phyloP scores from a whole-genome alignment of 116 monocot genomes.

The Cymodocea nodosa region DNA sequence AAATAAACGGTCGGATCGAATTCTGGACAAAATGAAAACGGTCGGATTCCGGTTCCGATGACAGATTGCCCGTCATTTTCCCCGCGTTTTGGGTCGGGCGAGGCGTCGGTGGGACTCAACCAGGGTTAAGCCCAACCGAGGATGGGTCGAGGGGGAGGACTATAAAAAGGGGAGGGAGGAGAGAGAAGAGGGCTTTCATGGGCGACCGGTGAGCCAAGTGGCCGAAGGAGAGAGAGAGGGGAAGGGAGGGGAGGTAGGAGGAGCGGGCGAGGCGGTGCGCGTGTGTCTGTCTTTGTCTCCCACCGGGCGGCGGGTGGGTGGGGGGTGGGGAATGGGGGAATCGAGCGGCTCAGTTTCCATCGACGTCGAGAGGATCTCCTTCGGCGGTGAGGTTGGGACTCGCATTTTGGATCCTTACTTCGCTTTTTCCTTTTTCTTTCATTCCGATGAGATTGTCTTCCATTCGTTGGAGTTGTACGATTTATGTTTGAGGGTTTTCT shows the following conservation, averaged over 20 bases:
- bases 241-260: background rate
- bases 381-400: conserved; percentile 54
- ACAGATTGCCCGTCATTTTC: too few relatives aligned
- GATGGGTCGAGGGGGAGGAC: background rate
- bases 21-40: too few relatives aligned
- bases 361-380: conserved; percentile 40
- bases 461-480: background rate
- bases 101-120: conserved; percentile 1
- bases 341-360: conserved; percentile 54
- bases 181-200: background rate
- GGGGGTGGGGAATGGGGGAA: conserved; percentile 26
- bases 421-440: background rate
- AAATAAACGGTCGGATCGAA: too few relatives aligned
- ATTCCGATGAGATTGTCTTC: too few relatives aligned
- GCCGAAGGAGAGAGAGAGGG: conserved; percentile 1
- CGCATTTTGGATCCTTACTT: background rate
- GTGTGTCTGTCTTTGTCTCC: background rate
- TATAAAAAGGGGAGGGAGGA: background rate
- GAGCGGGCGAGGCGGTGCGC: too few relatives aligned
- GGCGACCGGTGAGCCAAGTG: background rate
- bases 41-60: too few relatives aligned
- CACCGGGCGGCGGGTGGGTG: background rate
- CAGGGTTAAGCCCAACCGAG: background rate
- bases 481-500: background rate
- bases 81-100: too few relatives aligned